Evolutionary conservation across 1,284 basidiomycete species (phyloP).

Genomic region (Mrakiaceae sp.): DNA sequence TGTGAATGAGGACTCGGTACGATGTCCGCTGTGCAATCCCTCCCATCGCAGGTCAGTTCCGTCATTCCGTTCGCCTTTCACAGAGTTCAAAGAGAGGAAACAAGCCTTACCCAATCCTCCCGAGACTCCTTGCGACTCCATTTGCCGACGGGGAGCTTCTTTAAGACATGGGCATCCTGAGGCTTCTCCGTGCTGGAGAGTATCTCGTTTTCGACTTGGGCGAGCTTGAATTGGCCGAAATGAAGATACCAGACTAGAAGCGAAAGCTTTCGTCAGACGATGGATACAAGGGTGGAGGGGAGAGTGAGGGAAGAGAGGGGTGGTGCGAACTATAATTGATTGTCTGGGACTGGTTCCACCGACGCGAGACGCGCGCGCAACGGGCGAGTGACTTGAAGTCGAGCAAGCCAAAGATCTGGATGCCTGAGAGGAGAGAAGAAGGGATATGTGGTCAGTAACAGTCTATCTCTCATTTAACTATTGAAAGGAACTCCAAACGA

Average conservation of each 20-base stretch:
- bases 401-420: conserved; percentile 49
- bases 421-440: conserved; percentile 6
- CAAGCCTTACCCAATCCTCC: conserved; percentile 12
- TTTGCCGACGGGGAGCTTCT: conserved; percentile 1
- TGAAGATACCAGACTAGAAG: conserved; percentile 16
- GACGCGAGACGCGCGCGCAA: conserved; percentile 66
- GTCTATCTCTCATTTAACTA: neutral
- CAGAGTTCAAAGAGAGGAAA: neutral
- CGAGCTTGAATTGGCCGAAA: conserved; percentile 6
- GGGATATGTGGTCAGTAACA: neutral
- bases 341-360: conserved; percentile 77
- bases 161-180: neutral
- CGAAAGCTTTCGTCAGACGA: neutral
- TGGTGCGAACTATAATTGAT: conserved; percentile 66
- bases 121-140: conserved; percentile 15
- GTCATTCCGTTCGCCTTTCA: too few species aligned
- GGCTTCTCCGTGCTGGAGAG: neutral
- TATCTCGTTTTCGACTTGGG: conserved; percentile 7
- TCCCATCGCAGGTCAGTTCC: too few species aligned
- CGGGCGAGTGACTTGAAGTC: conserved; percentile 55
- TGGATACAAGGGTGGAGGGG: neutral
- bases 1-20: conserved; percentile 5
- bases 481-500: neutral
- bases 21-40: neutral
- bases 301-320: neutral